Base-by-base conservation (phyloP, 441 rosid genomes). In the Adansonia gregorii region DNA sequence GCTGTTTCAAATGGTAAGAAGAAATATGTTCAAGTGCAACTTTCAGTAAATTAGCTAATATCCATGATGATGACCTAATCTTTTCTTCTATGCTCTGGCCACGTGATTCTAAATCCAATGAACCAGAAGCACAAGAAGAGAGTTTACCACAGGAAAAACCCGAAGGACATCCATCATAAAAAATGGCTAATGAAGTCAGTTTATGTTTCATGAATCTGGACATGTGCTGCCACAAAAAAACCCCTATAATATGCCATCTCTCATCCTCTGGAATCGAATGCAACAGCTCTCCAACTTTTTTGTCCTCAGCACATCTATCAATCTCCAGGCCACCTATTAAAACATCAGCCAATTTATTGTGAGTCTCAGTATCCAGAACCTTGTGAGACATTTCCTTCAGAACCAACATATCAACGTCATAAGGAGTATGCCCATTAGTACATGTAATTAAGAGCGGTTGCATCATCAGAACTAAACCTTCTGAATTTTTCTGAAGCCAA, bases 161-260 rank as follows among this genome's bases (percentile, higher is more conserved):
- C 65, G 88, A 81, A 73, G 80, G 82, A 74, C 78, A 76, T 82
- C 67, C 45, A 59, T 87, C 90, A 80, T 86, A 86, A 81, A 78
- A 76, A 76, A 84, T 71, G 61, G 85, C 87, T 39, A 80, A 56
- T 56, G 78, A 82, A 78, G 78, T 79, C 82, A 94, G 83, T 84
- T 91, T 92, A 84, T 87, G 88, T 76, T 88, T 86, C 83, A 81
- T 78, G 72, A 95, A 87, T 78, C 84, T 90, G 78, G 80, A 87
- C 81, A 94, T 82, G 82, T 93, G 95, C 81, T 86, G 90, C 98
- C 99, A 94, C 82, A 92, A 80, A 85, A 95, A 91, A 74, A 81
- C 83, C 76, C 92, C 94, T 46, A 89, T 80, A 43, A 89, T 81
- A 78, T 85, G 86, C 91, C 92, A 87, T 88, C 89, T 94, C 83